Evolutionary conservation across 2,329 filamentous ascomycete species (phyloP).

Genomic region (Epichloe coenophiala): DNA sequence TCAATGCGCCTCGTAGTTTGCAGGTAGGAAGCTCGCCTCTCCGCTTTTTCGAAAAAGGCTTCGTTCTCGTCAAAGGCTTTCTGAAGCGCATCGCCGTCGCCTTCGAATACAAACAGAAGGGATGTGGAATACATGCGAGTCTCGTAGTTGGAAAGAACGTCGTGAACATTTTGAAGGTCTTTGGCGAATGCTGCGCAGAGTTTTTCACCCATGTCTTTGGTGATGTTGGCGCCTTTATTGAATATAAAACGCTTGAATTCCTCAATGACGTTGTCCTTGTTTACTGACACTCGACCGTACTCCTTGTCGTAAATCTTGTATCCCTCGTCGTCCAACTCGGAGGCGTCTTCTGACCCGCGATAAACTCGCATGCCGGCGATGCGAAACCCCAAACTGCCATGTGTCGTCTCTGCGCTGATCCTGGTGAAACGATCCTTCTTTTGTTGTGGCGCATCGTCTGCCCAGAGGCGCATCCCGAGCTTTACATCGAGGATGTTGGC

Average conservation of each 20-base stretch:
- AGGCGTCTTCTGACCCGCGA: conserved; percentile 38
- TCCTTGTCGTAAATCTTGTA: conserved; percentile 51
- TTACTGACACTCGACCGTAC: conserved; percentile 41
- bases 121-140: conserved; percentile 52
- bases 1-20: conserved; percentile 35
- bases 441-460: no score
- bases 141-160: conserved; percentile 40
- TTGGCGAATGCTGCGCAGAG: conserved; percentile 39
- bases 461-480: no score
- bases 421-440: no score
- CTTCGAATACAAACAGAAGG: conserved; percentile 51
- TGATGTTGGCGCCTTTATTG: conserved; percentile 43
- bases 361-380: conserved; percentile 54
- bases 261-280: conserved; percentile 38
- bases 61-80: conserved; percentile 41
- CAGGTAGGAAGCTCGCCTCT: conserved; percentile 10
- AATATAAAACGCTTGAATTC: conserved; percentile 46
- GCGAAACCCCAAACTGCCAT: conserved; percentile 45
- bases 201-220: conserved; percentile 40
- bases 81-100: conserved; percentile 41
- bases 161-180: conserved; percentile 38
- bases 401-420: conserved; percentile 18
- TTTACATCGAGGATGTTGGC: no score
- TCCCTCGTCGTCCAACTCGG: conserved; percentile 37
- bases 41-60: conserved; percentile 38